Conservation (phyloP, 345 rosid genomes). For the Hirschfeldia incana region DNA sequence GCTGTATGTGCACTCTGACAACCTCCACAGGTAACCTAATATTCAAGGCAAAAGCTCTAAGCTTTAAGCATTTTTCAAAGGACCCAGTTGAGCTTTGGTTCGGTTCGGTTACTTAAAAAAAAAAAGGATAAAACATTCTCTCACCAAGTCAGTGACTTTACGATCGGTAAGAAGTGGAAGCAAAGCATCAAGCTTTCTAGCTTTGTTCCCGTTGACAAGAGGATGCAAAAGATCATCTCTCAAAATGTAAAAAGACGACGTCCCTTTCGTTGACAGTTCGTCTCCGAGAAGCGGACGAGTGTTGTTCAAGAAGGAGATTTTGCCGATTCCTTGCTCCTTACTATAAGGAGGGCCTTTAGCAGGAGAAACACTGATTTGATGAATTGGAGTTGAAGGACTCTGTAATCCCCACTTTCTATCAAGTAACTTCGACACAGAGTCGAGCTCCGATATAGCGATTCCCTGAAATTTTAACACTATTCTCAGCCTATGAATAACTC, state of each 20-base stretch:
- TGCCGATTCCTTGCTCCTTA: constrained; percentile 25
- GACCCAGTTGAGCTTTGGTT: background rate
- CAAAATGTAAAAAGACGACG: constrained; percentile 59
- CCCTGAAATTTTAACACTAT: constrained; percentile 33
- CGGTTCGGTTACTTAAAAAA: too few relatives aligned
- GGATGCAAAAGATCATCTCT: constrained; percentile 96
- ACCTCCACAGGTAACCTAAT: constrained; percentile 93
- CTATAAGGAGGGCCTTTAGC: background rate
- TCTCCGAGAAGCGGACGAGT: constrained; percentile 49
- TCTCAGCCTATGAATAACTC: background rate
- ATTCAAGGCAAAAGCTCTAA: constrained; percentile 1
- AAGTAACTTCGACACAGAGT: constrained; percentile 50
- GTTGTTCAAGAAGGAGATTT: constrained; percentile 43
- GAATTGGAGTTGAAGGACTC: constrained; percentile 61
- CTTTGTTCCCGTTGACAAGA: constrained; percentile 84
- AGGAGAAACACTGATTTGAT: constrained; percentile 50
- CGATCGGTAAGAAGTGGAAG: constrained; percentile 67
- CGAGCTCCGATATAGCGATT: constrained; percentile 33
- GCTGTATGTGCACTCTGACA: constrained; percentile 95
- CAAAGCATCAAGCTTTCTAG: constrained; percentile 83
- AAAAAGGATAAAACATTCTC: constrained; percentile 13
- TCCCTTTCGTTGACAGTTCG: constrained; percentile 25
- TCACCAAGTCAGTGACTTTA: constrained; percentile 80
- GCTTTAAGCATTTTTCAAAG: background rate
- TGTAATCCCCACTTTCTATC: constrained; percentile 68